Evolutionary conservation across 306 rosid species (phyloP).

Genomic region (Corylus americana): DNA sequence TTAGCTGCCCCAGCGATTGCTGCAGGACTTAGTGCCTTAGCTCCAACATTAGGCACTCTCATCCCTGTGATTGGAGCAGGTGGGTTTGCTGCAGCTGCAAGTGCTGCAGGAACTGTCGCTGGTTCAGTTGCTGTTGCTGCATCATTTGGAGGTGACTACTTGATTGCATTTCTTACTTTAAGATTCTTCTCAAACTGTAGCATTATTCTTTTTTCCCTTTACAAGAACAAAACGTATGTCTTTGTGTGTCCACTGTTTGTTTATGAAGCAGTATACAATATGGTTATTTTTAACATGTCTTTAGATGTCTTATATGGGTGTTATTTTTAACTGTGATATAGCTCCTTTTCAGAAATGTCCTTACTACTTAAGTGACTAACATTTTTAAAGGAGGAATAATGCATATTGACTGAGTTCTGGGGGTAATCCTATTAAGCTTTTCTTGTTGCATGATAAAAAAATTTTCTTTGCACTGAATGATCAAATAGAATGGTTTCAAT

Average conservation of each 20-base stretch:
- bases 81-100: slow-evolving; percentile 94
- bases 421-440: slow-evolving; percentile 14
- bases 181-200: slow-evolving; percentile 8
- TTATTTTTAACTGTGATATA: not conserved
- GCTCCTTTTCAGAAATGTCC: slow-evolving; percentile 18
- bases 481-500: not conserved
- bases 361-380: slow-evolving; percentile 18
- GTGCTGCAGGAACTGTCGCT: slow-evolving; percentile 90
- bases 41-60: slow-evolving; percentile 91
- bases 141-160: slow-evolving; percentile 80
- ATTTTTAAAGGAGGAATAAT: not conserved
- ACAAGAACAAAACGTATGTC: not conserved
- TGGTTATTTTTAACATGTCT: slow-evolving; percentile 14
- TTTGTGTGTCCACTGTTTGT: slow-evolving; percentile 18
- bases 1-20: slow-evolving; percentile 98
- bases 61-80: slow-evolving; percentile 86
- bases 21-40: slow-evolving; percentile 86
- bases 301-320: slow-evolving; percentile 6
- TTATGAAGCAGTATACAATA: not conserved
- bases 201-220: slow-evolving; percentile 13
- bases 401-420: not conserved
- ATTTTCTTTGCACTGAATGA: not conserved
- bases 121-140: slow-evolving; percentile 99
- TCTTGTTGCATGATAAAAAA: slow-evolving; percentile 5
- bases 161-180: slow-evolving; percentile 19